Percentiles rank a stretch among this genome's conserved stretches.
phyloP scores from a whole-genome alignment of 106 monocot genomes.

The Posidonia australis region DNA sequence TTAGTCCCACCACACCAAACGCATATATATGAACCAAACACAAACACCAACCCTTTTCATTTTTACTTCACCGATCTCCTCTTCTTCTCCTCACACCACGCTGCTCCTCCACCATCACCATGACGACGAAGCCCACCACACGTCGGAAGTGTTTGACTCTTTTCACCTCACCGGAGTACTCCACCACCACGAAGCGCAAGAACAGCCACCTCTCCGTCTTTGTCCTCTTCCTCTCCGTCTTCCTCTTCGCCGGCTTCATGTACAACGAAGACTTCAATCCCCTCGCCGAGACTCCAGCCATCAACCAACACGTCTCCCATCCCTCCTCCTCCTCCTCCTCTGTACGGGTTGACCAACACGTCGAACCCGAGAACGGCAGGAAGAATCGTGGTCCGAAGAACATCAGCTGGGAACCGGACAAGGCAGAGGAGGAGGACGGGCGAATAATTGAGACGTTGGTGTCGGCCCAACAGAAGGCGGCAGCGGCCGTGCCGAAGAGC shows the following conservation, averaged over 20 bases:
- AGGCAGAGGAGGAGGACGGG: not conserved
- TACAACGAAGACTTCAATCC: conserved; percentile 74
- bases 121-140: not conserved
- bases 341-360: not conserved
- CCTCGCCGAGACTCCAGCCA: conserved; percentile 28
- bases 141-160: conserved; percentile 1
- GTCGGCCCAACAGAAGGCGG: not conserved
- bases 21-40: too few species aligned
- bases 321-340: not conserved
- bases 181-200: not conserved
- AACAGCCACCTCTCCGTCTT: conserved; percentile 17
- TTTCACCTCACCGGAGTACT: not conserved
- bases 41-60: too few species aligned
- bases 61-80: too few species aligned
- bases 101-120: too few species aligned
- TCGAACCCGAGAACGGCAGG: not conserved
- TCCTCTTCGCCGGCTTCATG: conserved; percentile 58
- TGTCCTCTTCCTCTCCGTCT: conserved; percentile 34
- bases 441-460: not conserved
- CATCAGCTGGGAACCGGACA: not conserved
- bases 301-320: too few species aligned
- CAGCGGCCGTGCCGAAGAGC: conserved; percentile 19
- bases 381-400: conserved; percentile 10
- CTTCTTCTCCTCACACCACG: not conserved
- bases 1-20: too few species aligned